A percentile compares a stretch with the other conserved stretches of the same genome.
Evolutionary conservation across 495 filamentous ascomycete genomes (phyloP).

Genomic region (Massariosphaeria phaeospora): DNA sequence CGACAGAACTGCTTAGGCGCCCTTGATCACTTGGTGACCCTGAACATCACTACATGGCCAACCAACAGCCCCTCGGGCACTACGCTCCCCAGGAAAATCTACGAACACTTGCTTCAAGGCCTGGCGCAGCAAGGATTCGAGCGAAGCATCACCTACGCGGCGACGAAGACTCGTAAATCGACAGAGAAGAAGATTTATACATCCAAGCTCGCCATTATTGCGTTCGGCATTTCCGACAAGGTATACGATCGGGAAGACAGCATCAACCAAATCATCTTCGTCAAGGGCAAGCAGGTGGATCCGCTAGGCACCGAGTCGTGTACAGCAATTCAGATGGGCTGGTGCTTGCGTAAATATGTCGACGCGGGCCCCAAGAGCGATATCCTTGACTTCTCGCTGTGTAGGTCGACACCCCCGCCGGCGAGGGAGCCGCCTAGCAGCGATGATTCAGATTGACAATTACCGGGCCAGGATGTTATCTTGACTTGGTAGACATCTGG

Average conservation of each 20-base stretch:
- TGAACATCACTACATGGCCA: slow-evolving; percentile 43
- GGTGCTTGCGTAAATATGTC: slow-evolving; percentile 38
- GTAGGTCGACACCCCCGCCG: slow-evolving; percentile 28
- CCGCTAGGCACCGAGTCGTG: slow-evolving; percentile 33
- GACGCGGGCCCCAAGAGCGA: slow-evolving; percentile 38
- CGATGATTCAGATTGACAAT: slow-evolving; percentile 25
- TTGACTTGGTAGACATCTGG: neutral
- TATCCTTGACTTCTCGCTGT: slow-evolving; percentile 38
- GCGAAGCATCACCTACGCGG: slow-evolving; percentile 6
- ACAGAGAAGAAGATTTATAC: slow-evolving; percentile 6
- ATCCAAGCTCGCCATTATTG: slow-evolving; percentile 38
- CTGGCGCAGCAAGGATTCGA: slow-evolving; percentile 36
- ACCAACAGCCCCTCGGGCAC: slow-evolving; percentile 36
- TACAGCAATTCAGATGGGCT: slow-evolving; percentile 35
- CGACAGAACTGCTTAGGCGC: slow-evolving; percentile 29
- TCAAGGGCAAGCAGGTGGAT: slow-evolving; percentile 34
- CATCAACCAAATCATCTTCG: slow-evolving; percentile 40
- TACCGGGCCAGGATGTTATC: neutral
- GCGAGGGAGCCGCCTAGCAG: slow-evolving; percentile 25
- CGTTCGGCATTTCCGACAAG: slow-evolving; percentile 40
- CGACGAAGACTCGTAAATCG: slow-evolving; percentile 6
- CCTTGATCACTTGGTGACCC: slow-evolving; percentile 36
- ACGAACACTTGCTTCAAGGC: slow-evolving; percentile 37
- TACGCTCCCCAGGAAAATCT: slow-evolving; percentile 35
- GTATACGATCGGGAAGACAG: slow-evolving; percentile 41